phyloP scores from a whole-genome alignment of 805 yeast genomes.

The Maudiozyma pseudohumilis region DNA sequence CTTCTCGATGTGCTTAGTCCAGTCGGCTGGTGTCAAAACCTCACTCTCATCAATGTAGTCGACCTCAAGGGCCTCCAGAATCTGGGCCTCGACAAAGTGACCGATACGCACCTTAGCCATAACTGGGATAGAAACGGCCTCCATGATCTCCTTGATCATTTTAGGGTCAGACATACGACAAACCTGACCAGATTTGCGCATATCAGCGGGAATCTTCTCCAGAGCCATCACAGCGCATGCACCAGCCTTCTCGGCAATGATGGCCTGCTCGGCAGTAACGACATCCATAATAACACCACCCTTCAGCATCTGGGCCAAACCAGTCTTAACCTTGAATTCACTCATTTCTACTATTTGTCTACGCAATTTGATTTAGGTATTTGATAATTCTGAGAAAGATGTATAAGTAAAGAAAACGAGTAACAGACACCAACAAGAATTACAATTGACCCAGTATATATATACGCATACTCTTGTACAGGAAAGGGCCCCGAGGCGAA shows the following conservation, averaged over 20 bases:
- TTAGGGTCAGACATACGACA: conserved; percentile 82
- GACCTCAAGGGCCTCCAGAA: conserved; percentile 57
- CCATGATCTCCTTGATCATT: conserved; percentile 67
- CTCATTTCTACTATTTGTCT: too few relatives aligned
- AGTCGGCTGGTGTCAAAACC: conserved; percentile 76
- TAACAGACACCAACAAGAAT: too few relatives aligned
- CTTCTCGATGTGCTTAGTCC: conserved; percentile 52
- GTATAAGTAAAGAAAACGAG: too few relatives aligned
- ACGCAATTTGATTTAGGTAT: too few relatives aligned
- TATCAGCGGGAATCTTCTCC: conserved; percentile 78
- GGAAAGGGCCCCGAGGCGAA: too few relatives aligned
- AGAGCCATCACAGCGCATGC: conserved; percentile 88
- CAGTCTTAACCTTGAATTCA: conserved; percentile 44
- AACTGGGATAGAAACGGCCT: conserved; percentile 53
- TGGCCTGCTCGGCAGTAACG: conserved; percentile 70
- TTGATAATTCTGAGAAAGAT: too few relatives aligned
- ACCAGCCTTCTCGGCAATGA: conserved; percentile 72
- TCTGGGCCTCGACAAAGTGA: conserved; percentile 73
- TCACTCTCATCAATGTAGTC: conserved; percentile 82
- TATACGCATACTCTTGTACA: too few relatives aligned
- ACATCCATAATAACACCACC: conserved; percentile 72
- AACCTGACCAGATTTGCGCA: conserved; percentile 71
- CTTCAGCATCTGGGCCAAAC: conserved; percentile 78
- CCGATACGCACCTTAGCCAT: conserved; percentile 86
- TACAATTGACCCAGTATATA: too few relatives aligned